Percentiles rank a stretch among this genome's conserved stretches.
Conservation (phyloP, 2,329 filamentous ascomycete genomes). For the Aspergillus neoniger region DNA sequence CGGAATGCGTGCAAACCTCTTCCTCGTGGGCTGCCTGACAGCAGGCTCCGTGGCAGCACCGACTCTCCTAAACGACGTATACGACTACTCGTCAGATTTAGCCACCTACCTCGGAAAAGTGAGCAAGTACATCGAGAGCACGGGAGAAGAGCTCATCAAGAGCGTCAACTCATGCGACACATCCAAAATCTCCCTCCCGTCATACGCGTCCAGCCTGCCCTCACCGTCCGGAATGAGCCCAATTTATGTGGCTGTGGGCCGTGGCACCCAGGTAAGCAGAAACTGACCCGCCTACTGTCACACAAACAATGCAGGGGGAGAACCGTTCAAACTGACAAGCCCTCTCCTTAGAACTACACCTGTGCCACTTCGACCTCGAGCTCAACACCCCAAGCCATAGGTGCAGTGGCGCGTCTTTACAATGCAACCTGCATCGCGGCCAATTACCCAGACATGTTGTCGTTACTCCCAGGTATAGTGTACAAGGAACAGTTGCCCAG, state of each 20-base stretch:
- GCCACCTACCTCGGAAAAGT: constrained; percentile 44
- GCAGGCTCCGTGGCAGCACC: constrained; percentile 39
- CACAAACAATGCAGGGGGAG: neutral
- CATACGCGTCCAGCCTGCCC: constrained; percentile 63
- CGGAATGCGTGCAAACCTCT: constrained; percentile 26
- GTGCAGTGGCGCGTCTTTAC: constrained; percentile 82
- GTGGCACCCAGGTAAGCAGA: constrained; percentile 64
- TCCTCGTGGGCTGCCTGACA: constrained; percentile 34
- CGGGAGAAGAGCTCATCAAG: constrained; percentile 20
- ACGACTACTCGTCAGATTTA: constrained; percentile 44
- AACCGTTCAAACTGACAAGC: constrained; percentile 15
- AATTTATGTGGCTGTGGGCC: constrained; percentile 79
- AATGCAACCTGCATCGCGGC: constrained; percentile 80
- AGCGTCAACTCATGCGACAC: constrained; percentile 34
- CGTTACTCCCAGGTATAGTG: constrained; percentile 65
- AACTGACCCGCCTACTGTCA: constrained; percentile 10
- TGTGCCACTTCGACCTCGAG: constrained; percentile 65
- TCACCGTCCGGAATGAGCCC: constrained; percentile 62
- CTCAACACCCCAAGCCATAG: constrained; percentile 64
- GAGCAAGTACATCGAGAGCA: constrained; percentile 40
- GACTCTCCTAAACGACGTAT: constrained; percentile 33
- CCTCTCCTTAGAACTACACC: constrained; percentile 75
- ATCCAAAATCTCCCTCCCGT: constrained; percentile 37
- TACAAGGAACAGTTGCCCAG: constrained; percentile 64
- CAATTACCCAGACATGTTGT: constrained; percentile 66